Percentiles rank a stretch among this genome's conserved stretches.
These are phyloP conservation scores for Penicillium fimorum DNA, from an alignment of 495 filamentous ascomycete genomes.

Conservation along the genomic window DNA sequence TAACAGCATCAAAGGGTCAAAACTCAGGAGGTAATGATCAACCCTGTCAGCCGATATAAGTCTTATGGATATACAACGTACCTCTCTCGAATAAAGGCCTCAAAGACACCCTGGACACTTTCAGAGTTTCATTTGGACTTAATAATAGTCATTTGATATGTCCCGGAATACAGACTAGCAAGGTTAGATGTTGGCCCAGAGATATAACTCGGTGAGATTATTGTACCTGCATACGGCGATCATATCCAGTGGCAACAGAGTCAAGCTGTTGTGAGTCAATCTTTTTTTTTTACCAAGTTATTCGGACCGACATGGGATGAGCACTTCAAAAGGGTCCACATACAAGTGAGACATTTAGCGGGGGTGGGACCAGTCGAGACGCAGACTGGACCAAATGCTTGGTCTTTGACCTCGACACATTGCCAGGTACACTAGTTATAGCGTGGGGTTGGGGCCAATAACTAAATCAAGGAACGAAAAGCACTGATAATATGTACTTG, in stretches of 20 bases:
- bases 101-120: not conserved
- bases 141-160: not conserved
- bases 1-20: not conserved
- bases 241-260: not conserved
- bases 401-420: not conserved
- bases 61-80: not conserved
- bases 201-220: not conserved
- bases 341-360: conserved; percentile 23
- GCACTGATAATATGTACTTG: conserved; percentile 16
- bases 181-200: not conserved
- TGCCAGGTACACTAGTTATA: conserved; percentile 2
- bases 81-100: not conserved
- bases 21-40: conserved; percentile 5
- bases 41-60: conserved; percentile 3
- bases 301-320: not conserved
- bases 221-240: conserved; percentile 10
- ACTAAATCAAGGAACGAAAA: conserved; percentile 8
- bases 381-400: not conserved
- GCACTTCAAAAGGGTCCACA: not conserved
- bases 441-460: not conserved
- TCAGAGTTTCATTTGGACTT: not conserved
- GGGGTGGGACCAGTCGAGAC: conserved; percentile 1
- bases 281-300: not conserved
- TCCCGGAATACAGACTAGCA: not conserved
- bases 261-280: no score